Evolutionary conservation across 345 rosid species (phyloP), one percentile per base, ranked within the genome.

Genomic region (Pelargonium nanum): DNA sequence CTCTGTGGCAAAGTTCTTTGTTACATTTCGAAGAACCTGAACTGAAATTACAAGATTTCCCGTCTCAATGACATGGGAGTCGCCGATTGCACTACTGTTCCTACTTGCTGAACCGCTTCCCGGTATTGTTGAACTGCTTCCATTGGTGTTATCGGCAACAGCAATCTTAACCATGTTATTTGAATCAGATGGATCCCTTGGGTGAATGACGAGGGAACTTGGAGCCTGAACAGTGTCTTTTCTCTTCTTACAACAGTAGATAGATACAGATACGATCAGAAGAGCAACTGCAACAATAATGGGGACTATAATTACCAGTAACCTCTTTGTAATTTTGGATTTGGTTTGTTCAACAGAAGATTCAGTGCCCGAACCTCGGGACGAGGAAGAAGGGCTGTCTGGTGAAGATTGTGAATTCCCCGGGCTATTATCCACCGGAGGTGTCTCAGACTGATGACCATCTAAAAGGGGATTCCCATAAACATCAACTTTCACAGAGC

Each of bases 21-120:
- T 84, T 65, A 86, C 89, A 0, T 82, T 82, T 62, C 81, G 70
- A 63, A 86, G 89, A 69, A 86, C 89, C 74, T 86, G 94, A 68
- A 86, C 89, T 0, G 89, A 84, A 69, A 86, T 80, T 52, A 82
- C 72, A 26, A 86, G 75, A 65, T 82, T 86, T 25, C 94, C 89
- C 1, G 89, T 76, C 77, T 86, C 89, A 61, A 83, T 69, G 65
- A 80, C 83, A 65, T 80, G 87, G 57, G 87, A 77, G 19, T 80
- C 93, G 5, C 84, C 79, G 51, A 59, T 45, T 9, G 74, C 78
- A 65, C 83, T 73, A 54, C 77, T 66, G 24, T 72, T 68, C 56
- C 74, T 70, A 75, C 91, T 83, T 7, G 68, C 79, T 24, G 84
- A 80, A 57, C 79, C 85, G 69, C 80, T 80, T 26, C 72, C 83